A percentile compares a stretch with the other conserved stretches of the same genome.
These are phyloP conservation scores for Pseudonitzschia pungens DNA, from an alignment of 108 stramenopile genomes.

Conservation along the genomic window DNA sequence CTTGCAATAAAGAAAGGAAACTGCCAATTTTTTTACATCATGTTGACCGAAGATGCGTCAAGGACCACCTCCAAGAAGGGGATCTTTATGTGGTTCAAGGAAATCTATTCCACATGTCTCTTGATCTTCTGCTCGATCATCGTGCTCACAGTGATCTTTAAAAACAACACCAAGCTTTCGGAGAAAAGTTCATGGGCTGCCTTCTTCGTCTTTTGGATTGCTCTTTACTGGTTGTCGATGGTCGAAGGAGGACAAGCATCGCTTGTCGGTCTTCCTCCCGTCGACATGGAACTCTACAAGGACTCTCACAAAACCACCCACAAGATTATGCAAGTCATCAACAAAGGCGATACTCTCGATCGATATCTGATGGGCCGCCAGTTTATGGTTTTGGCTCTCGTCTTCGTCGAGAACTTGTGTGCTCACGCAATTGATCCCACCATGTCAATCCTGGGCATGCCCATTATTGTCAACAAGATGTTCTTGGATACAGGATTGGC, in stretches of 20 bases:
- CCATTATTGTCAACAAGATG: constrained; percentile 50
- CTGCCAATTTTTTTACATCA: neutral
- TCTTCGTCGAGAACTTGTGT: constrained; percentile 74
- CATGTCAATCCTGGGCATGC: constrained; percentile 48
- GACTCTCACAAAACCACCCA: constrained; percentile 66
- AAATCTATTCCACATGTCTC: constrained; percentile 46
- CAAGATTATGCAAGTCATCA: constrained; percentile 46
- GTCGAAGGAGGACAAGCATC: constrained; percentile 82
- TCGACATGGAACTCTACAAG: constrained; percentile 65
- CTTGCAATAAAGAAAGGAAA: too few species aligned
- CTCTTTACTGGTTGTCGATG: constrained; percentile 64
- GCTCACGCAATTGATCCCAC: constrained; percentile 47
- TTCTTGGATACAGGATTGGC: constrained; percentile 75
- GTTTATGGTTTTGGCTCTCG: constrained; percentile 74
- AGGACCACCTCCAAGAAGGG: neutral
- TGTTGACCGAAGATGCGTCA: neutral
- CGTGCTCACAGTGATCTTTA: constrained; percentile 56
- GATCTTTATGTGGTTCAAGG: constrained; percentile 37
- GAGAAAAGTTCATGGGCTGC: constrained; percentile 51
- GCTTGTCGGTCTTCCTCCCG: constrained; percentile 71
- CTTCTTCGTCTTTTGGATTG: constrained; percentile 44
- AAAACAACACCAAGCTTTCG: constrained; percentile 55
- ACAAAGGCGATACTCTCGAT: constrained; percentile 82
- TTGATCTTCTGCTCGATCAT: constrained; percentile 62
- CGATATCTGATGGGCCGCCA: constrained; percentile 85